phyloP scores from a whole-genome alignment of 495 filamentous ascomycete species.

The Lasiosphaeriaceae sp. region DNA sequence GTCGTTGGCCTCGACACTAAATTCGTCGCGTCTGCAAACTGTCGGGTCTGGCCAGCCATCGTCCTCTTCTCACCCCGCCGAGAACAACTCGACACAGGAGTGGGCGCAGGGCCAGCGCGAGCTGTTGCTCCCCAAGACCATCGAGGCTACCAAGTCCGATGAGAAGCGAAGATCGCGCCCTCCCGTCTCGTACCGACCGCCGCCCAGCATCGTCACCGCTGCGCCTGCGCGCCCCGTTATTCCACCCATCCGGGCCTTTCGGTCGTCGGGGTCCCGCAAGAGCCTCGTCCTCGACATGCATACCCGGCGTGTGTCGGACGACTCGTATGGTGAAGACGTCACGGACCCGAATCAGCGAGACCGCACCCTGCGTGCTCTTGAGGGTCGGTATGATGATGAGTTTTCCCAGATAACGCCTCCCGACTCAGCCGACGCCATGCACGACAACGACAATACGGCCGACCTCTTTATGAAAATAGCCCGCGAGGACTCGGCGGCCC shows the following conservation, averaged over 20 bases:
- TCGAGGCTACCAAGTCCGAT: slow-evolving; percentile 28
- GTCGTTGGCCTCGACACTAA: slow-evolving; percentile 7
- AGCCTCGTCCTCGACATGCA: slow-evolving; percentile 49
- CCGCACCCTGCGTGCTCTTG: slow-evolving; percentile 45
- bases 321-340: slow-evolving; percentile 35
- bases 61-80: slow-evolving; percentile 10
- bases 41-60: background rate
- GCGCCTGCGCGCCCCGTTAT: slow-evolving; percentile 30
- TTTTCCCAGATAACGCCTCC: slow-evolving; percentile 37
- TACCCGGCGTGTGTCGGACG: slow-evolving; percentile 25
- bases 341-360: slow-evolving; percentile 44
- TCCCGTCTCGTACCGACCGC: slow-evolving; percentile 40
- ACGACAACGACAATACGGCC: slow-evolving; percentile 43
- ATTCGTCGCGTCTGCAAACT: slow-evolving; percentile 12
- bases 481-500: slow-evolving; percentile 41
- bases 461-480: slow-evolving; percentile 55
- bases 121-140: slow-evolving; percentile 32
- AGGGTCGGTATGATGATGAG: slow-evolving; percentile 39
- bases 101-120: slow-evolving; percentile 39
- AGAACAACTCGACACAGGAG: slow-evolving; percentile 27
- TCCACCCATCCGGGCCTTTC: slow-evolving; percentile 48
- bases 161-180: slow-evolving; percentile 41
- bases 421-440: slow-evolving; percentile 37
- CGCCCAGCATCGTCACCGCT: slow-evolving; percentile 18
- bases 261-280: slow-evolving; percentile 46